Evolutionary conservation across 2,329 filamentous ascomycete genomes (phyloP), one percentile per base, ranked within the genome.

Genomic region (Neurospora sp.): DNA sequence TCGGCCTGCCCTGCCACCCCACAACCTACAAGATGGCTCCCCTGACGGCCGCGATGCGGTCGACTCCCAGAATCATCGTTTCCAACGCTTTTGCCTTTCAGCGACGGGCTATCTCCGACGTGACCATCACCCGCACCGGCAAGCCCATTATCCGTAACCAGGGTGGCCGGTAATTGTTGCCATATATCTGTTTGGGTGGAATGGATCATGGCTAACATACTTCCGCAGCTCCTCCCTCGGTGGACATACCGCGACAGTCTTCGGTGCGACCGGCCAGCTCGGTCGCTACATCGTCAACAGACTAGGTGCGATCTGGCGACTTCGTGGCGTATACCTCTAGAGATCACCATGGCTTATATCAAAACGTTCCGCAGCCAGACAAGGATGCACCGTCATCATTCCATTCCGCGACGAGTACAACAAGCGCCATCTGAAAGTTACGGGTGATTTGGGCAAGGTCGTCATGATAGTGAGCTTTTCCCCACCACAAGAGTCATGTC

Each of bases 281-380:
- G 96, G 96, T 79, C 90, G 96, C 79, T 99, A 99, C 81, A 97
- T 99, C 79, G 96, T 99, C 79, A 97, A 97, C 83, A 88, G 93
- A 80, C 87, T 99, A 79, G 93, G 93, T 86, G 80, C 74, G 72
- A 66, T 67, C 57, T 52, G 43, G 46, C 40, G 33, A 38, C 39
- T 57, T 69, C 66, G 66, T 68, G 67, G 67, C 70, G 70, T 73
- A 73, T 69, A 69, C 66, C 69, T 66, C 19, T 66, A 40, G 67
- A 69, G 73, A 75, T 78, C 69, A 78, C 74, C 66, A 68, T 71
- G 73, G 78, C 70, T 68, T 36, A 62, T n/a, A 33, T 62, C 52
- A 62, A 62, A 36, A 8, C 23, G 70, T 73, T 73, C 67, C 76
- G 77, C 77, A 97, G 95, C 96, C 76, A 90, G 92, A 73, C 89